Conservation (phyloP, 2,329 filamentous ascomycete genomes). For the Colletotrichum sp. region DNA sequence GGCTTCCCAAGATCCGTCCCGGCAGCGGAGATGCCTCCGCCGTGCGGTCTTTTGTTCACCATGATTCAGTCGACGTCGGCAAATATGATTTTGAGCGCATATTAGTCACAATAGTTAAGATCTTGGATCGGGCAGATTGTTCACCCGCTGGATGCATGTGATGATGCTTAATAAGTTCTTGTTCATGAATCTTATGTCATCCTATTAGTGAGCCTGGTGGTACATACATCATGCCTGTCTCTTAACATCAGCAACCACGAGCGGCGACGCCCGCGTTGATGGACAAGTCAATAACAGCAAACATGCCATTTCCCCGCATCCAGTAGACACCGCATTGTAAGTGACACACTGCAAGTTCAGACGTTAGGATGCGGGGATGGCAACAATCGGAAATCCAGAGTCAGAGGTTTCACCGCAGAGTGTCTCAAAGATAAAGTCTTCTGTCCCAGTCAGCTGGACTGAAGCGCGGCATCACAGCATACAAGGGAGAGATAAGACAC, state of each 20-base stretch:
- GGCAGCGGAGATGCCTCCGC: neutral
- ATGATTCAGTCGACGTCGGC: neutral
- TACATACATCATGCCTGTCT: neutral
- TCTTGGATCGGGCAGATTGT: neutral
- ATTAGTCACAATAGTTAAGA: constrained; percentile 1
- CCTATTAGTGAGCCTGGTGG: neutral
- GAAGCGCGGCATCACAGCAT: neutral
- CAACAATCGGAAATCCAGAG: neutral
- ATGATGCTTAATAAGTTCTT: neutral
- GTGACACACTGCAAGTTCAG: neutral
- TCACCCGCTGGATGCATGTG: neutral
- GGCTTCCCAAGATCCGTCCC: neutral
- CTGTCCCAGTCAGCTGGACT: neutral
- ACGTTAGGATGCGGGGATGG: neutral
- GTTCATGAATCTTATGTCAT: neutral
- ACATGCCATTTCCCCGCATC: neutral
- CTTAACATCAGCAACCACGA: neutral
- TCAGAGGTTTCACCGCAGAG: neutral
- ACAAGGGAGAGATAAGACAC: neutral
- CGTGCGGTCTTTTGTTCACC: neutral
- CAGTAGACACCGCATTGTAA: neutral
- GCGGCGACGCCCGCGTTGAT: neutral
- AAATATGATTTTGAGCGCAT: neutral
- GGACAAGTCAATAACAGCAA: neutral
- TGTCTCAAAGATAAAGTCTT: neutral